Conservation (phyloP, 768 basidiomycete genomes). For the Lyophyllum decastes region DNA sequence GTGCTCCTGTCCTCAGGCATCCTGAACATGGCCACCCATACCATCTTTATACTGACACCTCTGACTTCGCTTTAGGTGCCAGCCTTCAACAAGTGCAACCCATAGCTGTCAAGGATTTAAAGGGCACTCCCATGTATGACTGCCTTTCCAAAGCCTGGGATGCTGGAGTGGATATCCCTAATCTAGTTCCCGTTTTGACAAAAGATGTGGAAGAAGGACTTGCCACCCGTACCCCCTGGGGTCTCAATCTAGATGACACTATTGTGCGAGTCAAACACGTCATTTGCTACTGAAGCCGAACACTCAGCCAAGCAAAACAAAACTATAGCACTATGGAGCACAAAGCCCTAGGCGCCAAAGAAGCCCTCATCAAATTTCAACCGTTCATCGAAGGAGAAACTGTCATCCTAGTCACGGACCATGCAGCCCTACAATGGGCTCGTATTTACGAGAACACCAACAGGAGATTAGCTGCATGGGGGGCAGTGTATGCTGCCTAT, state of each 20-base stretch:
- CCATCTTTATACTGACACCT: constrained; percentile 36
- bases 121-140: constrained; percentile 29
- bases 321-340: constrained; percentile 33
- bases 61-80: constrained; percentile 26
- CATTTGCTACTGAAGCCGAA: constrained; percentile 29
- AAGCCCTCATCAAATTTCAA: constrained; percentile 35
- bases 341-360: background rate
- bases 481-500: constrained; percentile 31
- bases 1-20: constrained; percentile 33
- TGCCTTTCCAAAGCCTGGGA: background rate
- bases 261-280: constrained; percentile 28
- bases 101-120: constrained; percentile 24
- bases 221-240: background rate
- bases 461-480: constrained; percentile 14
- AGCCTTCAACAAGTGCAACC: constrained; percentile 36
- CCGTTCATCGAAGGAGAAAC: constrained; percentile 35
- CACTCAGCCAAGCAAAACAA: constrained; percentile 24
- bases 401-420: constrained; percentile 24
- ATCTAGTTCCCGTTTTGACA: background rate
- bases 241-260: constrained; percentile 21
- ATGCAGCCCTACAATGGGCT: constrained; percentile 26
- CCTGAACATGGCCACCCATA: constrained; percentile 30
- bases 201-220: background rate
- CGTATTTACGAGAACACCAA: constrained; percentile 23
- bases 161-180: background rate